Percentiles rank a stretch among this genome's conserved stretches.
Conservation (phyloP, 2,329 filamentous ascomycete genomes). For the Neonectria faginata region DNA sequence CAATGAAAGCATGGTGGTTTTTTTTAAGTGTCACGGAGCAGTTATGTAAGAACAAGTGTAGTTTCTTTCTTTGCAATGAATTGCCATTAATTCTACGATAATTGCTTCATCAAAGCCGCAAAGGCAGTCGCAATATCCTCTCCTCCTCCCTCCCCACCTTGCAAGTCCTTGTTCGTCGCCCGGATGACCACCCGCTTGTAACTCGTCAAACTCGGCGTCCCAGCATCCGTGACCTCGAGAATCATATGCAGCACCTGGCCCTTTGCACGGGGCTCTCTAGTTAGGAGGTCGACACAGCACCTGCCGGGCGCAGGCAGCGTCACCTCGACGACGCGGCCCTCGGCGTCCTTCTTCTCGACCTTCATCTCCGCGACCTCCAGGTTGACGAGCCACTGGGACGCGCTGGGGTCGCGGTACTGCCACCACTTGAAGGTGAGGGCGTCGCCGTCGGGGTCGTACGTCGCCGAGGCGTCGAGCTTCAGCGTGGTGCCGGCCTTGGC, state of each 20-base stretch:
- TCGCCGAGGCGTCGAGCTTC: conserved; percentile 57
- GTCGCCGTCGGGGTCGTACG: conserved; percentile 60
- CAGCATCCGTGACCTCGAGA: conserved; percentile 60
- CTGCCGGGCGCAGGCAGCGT: conserved; percentile 54
- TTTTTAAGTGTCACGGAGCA: too few relatives aligned
- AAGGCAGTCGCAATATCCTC: conserved; percentile 33
- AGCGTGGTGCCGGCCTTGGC: conserved; percentile 55
- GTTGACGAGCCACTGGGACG: conserved; percentile 55
- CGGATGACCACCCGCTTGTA: conserved; percentile 59
- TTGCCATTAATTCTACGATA: background rate
- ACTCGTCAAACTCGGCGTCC: conserved; percentile 57
- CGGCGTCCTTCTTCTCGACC: conserved; percentile 35
- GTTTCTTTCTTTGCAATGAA: background rate
- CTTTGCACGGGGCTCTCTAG: conserved; percentile 49
- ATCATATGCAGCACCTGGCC: conserved; percentile 62
- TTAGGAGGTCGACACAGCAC: conserved; percentile 49
- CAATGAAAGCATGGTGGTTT: too few relatives aligned
- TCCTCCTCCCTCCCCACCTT: conserved; percentile 33
- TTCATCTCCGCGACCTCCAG: conserved; percentile 51
- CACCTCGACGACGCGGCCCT: conserved; percentile 49
- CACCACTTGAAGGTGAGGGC: conserved; percentile 61
- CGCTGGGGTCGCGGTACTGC: conserved; percentile 56
- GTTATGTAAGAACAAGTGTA: too few relatives aligned
- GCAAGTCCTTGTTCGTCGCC: conserved; percentile 47
- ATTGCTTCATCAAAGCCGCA: conserved; percentile 9